phyloP scores from a whole-genome alignment of 2,329 filamentous ascomycete species.

The Diaporthe citriasiana region DNA sequence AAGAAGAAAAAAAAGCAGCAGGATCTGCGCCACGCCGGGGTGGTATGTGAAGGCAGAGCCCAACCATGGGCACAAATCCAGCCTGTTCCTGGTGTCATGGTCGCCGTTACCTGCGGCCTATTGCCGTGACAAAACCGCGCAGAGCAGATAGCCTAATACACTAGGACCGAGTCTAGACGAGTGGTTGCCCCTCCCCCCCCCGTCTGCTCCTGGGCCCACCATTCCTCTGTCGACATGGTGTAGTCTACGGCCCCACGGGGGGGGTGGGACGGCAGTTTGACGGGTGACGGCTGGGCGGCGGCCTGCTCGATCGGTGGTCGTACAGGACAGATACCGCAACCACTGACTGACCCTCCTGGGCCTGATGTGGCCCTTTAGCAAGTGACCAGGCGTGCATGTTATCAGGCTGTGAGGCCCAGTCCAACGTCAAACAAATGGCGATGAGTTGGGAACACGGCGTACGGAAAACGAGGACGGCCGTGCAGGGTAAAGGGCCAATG shows the following conservation, averaged over 20 bases:
- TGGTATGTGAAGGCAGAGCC: neutral
- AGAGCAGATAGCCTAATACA: neutral
- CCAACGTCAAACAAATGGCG: neutral
- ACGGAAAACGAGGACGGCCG: neutral
- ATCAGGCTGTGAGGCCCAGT: neutral
- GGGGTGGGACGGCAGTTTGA: slow-evolving; percentile 26
- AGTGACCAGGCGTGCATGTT: neutral
- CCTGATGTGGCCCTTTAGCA: neutral
- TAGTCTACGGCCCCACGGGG: neutral
- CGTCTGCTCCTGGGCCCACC: neutral
- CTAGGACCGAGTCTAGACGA: neutral
- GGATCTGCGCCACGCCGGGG: slow-evolving; percentile 17
- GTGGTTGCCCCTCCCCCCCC: neutral
- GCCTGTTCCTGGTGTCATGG: slow-evolving; percentile 1
- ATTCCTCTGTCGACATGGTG: slow-evolving; percentile 11
- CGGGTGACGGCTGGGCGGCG: slow-evolving; percentile 17
- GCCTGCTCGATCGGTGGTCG: slow-evolving; percentile 30
- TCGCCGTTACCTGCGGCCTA: slow-evolving; percentile 21
- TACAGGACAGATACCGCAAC: slow-evolving; percentile 10
- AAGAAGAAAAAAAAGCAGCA: slow-evolving; percentile 9
- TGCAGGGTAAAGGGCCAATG: neutral
- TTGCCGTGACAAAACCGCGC: slow-evolving; percentile 11
- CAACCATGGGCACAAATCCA: neutral
- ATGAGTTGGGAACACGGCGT: neutral
- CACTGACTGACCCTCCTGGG: neutral